Conservation (phyloP, 768 basidiomycete species). For the Tylopilus balloui region DNA sequence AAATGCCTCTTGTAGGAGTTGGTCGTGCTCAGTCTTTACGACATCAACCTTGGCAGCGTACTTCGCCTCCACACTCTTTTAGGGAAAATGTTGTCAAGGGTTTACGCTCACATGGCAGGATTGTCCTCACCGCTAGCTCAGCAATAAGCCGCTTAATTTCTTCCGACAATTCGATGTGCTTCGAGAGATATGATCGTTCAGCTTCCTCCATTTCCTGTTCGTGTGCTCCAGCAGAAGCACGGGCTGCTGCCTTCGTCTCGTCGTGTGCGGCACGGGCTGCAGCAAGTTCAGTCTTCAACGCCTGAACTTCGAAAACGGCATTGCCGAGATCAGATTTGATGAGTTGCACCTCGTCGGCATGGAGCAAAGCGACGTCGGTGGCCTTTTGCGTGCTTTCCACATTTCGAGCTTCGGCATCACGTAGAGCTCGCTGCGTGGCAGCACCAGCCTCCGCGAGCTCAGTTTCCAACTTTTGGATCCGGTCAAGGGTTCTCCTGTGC, state of each 20-base stretch:
- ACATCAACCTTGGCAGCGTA: conserved; percentile 63
- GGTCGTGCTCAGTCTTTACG: conserved; percentile 61
- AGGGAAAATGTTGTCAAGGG: neutral
- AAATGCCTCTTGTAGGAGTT: conserved; percentile 64
- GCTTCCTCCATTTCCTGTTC: conserved; percentile 47
- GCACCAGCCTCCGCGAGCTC: conserved; percentile 47
- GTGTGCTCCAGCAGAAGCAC: conserved; percentile 46
- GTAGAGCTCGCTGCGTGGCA: conserved; percentile 44
- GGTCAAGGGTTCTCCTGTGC: conserved; percentile 41
- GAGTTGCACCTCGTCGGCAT: conserved; percentile 44
- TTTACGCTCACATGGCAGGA: neutral
- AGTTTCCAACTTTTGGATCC: conserved; percentile 49
- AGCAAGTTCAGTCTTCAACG: conserved; percentile 45
- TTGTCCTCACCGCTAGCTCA: conserved; percentile 60
- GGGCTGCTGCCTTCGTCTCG: conserved; percentile 41
- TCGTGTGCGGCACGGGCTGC: conserved; percentile 45
- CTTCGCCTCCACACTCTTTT: conserved; percentile 62
- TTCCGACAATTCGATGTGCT: conserved; percentile 48
- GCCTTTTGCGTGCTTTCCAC: conserved; percentile 38
- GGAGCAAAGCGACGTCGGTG: conserved; percentile 39
- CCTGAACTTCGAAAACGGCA: conserved; percentile 41
- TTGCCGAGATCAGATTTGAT: conserved; percentile 42
- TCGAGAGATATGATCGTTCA: conserved; percentile 45
- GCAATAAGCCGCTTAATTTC: conserved; percentile 51
- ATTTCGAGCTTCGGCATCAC: conserved; percentile 46